Percentiles rank a stretch among this genome's conserved stretches.
Conservation (phyloP, 768 basidiomycete species). For the Phaeolepiota aurea region DNA sequence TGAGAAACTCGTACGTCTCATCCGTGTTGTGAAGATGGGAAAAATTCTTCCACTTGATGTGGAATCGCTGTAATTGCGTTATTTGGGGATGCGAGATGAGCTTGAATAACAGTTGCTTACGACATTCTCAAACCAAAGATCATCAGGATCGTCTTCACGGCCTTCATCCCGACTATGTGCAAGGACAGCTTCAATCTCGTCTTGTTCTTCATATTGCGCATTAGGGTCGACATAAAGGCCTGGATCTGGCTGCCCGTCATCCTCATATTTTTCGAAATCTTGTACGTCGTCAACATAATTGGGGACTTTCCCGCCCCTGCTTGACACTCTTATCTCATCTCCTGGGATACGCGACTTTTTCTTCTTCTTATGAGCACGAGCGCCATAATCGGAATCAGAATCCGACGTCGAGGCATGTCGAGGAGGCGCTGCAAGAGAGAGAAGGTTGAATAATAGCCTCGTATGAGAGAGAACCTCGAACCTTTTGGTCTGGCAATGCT, state of each 20-base stretch:
- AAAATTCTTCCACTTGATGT: conserved; percentile 99
- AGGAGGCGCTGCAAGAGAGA: conserved; percentile 25
- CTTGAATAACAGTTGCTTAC: conserved; percentile 33
- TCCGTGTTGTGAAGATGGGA: conserved; percentile 99
- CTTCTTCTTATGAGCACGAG: conserved; percentile 78
- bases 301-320: conserved; percentile 69
- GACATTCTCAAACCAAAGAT: conserved; percentile 83
- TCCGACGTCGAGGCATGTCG: conserved; percentile 59
- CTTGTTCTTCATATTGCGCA: conserved; percentile 53
- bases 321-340: conserved; percentile 74
- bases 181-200: conserved; percentile 90
- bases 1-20: conserved; percentile 93
- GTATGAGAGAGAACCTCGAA: too few relatives aligned
- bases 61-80: conserved; percentile 64
- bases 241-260: conserved; percentile 52
- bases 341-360: conserved; percentile 49
- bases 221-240: conserved; percentile 49
- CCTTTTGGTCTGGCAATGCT: conserved; percentile 50
- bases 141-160: conserved; percentile 64
- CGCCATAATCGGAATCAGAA: conserved; percentile 83
- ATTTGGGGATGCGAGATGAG: conserved; percentile 6
- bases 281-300: conserved; percentile 82
- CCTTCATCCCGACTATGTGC: conserved; percentile 83
- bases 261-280: conserved; percentile 65
- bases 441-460: background rate